Percentiles rank a stretch among this genome's conserved stretches.
These are phyloP conservation scores for Rosa chinensis DNA, from an alignment of 306 rosid species.

Conservation along the genomic window DNA sequence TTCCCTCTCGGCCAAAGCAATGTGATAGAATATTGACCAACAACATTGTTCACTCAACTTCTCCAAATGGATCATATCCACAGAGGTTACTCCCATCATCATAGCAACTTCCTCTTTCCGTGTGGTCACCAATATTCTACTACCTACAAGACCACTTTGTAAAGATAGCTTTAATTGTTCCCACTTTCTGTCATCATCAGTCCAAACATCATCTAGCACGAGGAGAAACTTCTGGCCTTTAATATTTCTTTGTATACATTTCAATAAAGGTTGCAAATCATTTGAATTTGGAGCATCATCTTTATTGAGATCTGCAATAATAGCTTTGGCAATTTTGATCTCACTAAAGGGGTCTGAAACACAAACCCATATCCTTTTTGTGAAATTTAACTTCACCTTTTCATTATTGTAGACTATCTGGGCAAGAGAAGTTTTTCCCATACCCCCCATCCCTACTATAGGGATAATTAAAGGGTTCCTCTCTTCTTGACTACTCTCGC, in stretches of 20 bases:
- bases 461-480: background rate
- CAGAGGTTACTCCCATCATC: background rate
- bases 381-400: background rate
- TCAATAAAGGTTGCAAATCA: background rate
- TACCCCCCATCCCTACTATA: slow-evolving; percentile 24
- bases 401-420: slow-evolving; percentile 16
- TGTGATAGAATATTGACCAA: background rate
- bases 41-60: background rate
- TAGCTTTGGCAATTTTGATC: slow-evolving; percentile 12
- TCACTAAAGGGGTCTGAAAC: slow-evolving; percentile 21
- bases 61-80: background rate
- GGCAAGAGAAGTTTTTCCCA: slow-evolving; percentile 22
- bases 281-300: background rate
- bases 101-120: slow-evolving; percentile 16
- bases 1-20: background rate
- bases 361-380: slow-evolving; percentile 15
- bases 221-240: slow-evolving; percentile 2
- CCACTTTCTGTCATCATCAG: slow-evolving; percentile 7
- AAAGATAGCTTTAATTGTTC: background rate
- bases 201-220: slow-evolving; percentile 25
- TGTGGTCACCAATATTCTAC: slow-evolving; percentile 22
- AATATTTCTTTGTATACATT: background rate
- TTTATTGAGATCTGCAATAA: background rate
- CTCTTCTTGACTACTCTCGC: background rate
- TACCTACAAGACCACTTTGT: slow-evolving; percentile 7